Evolutionary conservation across 495 filamentous ascomycete genomes (phyloP).

Genomic region (Pseudoneurospora amorphoporcata): DNA sequence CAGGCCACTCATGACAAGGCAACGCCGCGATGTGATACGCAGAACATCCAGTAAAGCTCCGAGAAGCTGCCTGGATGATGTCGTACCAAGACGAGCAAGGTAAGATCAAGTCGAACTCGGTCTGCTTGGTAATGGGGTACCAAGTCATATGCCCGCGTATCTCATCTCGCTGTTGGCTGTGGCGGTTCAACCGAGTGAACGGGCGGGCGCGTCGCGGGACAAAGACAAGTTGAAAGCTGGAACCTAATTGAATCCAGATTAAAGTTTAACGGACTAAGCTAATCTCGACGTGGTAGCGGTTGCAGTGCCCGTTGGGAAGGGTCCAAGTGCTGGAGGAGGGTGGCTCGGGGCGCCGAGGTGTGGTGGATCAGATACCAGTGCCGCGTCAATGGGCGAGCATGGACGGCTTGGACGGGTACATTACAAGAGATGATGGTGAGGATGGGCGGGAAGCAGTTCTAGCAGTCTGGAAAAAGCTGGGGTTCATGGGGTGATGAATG

Average conservation of each 20-base stretch:
- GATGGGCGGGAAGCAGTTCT: neutral
- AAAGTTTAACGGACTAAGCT: neutral
- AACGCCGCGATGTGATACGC: neutral
- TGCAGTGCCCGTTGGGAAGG: neutral
- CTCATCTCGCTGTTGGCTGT: neutral
- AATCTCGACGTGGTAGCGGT: neutral
- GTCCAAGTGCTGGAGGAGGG: neutral
- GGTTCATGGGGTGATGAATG: neutral
- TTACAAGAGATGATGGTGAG: neutral
- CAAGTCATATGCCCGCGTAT: neutral
- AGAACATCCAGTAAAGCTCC: neutral
- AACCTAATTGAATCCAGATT: neutral
- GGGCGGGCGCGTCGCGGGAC: neutral
- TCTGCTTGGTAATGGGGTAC: neutral
- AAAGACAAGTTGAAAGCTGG: neutral
- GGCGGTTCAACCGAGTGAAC: neutral
- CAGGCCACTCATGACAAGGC: neutral
- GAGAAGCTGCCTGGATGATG: neutral
- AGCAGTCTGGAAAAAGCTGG: neutral
- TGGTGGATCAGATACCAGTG: neutral
- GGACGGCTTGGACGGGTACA: neutral
- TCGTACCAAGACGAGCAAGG: neutral
- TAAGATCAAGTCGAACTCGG: neutral
- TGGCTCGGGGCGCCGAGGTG: neutral
- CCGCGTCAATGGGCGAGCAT: neutral